Conservation (phyloP, 129 eudicot species). For the Cynara cardunculus region DNA sequence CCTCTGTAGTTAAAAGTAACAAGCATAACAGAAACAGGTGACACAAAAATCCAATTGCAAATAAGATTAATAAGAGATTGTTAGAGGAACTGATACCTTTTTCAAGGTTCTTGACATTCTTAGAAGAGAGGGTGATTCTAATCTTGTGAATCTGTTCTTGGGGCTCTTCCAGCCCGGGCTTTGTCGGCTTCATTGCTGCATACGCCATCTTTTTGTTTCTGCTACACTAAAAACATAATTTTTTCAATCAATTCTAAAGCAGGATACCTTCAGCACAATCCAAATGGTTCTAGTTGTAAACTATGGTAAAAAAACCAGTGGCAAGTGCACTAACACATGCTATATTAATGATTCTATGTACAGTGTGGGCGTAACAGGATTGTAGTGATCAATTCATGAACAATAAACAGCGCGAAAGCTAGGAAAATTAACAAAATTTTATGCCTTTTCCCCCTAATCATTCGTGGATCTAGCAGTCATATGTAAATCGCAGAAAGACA, state of each 20-base stretch:
- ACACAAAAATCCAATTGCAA: neutral
- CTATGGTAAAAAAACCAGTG: too few relatives aligned
- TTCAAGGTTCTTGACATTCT: constrained; percentile 86
- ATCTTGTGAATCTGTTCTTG: constrained; percentile 77
- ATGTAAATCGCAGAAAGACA: neutral
- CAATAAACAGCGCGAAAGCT: neutral
- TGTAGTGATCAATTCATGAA: neutral
- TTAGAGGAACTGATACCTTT: constrained; percentile 47
- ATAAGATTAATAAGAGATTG: neutral
- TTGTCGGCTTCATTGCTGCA: constrained; percentile 85
- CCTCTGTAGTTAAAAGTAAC: neutral
- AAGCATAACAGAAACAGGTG: neutral
- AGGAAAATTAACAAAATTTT: neutral
- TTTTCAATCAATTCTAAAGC: neutral
- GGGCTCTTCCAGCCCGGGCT: constrained; percentile 76
- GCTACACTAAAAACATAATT: neutral
- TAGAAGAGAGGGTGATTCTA: constrained; percentile 88
- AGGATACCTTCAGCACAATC: neutral
- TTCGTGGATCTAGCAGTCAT: neutral
- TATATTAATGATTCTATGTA: neutral
- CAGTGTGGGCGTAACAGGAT: neutral
- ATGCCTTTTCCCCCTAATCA: neutral
- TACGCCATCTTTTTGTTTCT: constrained; percentile 48
- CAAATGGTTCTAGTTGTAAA: neutral
- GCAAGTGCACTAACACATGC: neutral